Evolutionary conservation across 169 alveolate species (phyloP), one percentile per base, ranked within the genome.

Genomic region (Plasmodium billcollinsi): DNA sequence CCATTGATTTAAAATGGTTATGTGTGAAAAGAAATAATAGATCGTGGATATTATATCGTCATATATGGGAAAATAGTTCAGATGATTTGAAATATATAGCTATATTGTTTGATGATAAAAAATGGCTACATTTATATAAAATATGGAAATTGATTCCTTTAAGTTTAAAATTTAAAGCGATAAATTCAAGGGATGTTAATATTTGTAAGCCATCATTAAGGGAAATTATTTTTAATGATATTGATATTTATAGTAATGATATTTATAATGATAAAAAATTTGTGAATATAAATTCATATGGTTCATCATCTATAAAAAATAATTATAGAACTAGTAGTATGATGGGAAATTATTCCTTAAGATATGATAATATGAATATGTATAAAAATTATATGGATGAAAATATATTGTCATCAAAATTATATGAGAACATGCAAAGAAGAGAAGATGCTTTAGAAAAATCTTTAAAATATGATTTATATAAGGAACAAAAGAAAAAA

Each of bases 61-160:
- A 66, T 62, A 33, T 80, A 52, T 80, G 90, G 90, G 90, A 69
- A 69, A 56, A 80, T n/a, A 67, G 90, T 72, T 80, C 90, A 29
- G 47, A 54, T 69, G 90, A 80, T 54, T 72, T 80, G 52, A 80
- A 80, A 63, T 80, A 80, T 49, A 29, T 80, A 80, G 43, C 90
- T 26, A 83, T 80, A 56, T 50, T 80, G 59, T 58, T 66, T 69
- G 83, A 80, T 67, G 90, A 80, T 50, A 80, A 80, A 58, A 45
- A 69, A 56, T 80, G 90, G 90, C 33, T 80, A 67, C 80, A 80
- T 69, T 49, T 80, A 69, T 63, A 70, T 69, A 80, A 69, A 9
- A 49, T 80, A 21, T 80, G 90, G 90, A 80, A 69, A 7, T 45
- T 49, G 0, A 58, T 80, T 52, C 90, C 90, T n/a, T 49, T 80